Evolutionary conservation across 2,329 filamentous ascomycete species (phyloP), one percentile per base, ranked within the genome.

Genomic region (Thermomyces lanuginosus): DNA sequence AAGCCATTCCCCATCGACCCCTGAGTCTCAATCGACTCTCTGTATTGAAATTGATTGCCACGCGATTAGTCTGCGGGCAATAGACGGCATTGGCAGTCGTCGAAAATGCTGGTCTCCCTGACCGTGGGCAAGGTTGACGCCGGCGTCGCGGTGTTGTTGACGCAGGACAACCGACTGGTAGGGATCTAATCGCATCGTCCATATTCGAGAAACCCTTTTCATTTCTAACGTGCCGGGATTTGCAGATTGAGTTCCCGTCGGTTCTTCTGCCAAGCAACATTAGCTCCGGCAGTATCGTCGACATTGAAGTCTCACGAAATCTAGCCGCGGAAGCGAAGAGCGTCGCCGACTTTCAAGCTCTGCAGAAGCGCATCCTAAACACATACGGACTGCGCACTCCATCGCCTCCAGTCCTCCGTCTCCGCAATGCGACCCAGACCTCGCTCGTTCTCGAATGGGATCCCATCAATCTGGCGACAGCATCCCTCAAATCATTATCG

Each of bases 41-140:
- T n/a, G n/a, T n/a, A n/a, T n/a, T n/a, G n/a, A n/a, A 24, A 9
- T 13, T 20, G 18, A 20, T 10, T 20, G 8, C 18, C 7, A 10
- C 18, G 18, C 18, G 10, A 7, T 8, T 20, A 20, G 10, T 20
- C 18, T 20, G n/a, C n/a, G n/a, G n/a, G n/a, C n/a, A n/a, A n/a
- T n/a, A n/a, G n/a, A n/a, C n/a, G n/a, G n/a, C n/a, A n/a, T n/a
- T n/a, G n/a, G n/a, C n/a, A n/a, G n/a, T n/a, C n/a, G n/a, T 8
- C 12, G 40, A 66, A 51, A 26, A 95, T 98, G 89, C 69, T 95
- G 48, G 81, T 98, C 58, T 95, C 89, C 40, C 69, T 98, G 51
- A 95, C 86, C 26, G 89, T 98, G 57, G 89, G 89, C 64, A 98
- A 98, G 64, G 89, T 98, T 58, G 89, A 98, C 58, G 89, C 89